phyloP scores from a whole-genome alignment of 345 rosid species.

The Eutrema heterophyllum region DNA sequence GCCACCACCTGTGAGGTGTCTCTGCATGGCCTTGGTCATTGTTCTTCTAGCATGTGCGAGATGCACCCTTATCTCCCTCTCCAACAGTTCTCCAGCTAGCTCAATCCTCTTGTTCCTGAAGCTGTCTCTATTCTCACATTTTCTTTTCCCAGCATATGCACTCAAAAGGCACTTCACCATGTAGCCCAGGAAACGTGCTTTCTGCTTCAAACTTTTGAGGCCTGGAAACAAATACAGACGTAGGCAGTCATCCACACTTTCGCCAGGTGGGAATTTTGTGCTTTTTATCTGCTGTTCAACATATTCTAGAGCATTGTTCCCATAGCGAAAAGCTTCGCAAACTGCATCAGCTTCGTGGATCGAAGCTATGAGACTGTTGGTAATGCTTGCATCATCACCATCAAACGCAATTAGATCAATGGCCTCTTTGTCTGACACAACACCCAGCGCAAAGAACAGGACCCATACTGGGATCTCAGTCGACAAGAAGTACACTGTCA shows the following conservation, averaged over 20 bases:
- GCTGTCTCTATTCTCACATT: conserved; percentile 72
- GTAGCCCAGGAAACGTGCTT: conserved; percentile 83
- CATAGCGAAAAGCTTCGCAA: conserved; percentile 44
- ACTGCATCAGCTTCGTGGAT: conserved; percentile 63
- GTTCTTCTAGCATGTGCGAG: conserved; percentile 61
- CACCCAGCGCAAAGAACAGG: conserved; percentile 78
- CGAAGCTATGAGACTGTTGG: conserved; percentile 55
- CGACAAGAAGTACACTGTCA: conserved; percentile 67
- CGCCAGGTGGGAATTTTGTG: conserved; percentile 70
- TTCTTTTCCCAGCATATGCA: conserved; percentile 61
- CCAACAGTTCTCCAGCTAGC: conserved; percentile 77
- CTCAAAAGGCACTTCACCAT: conserved; percentile 78
- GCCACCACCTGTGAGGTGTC: conserved; percentile 66
- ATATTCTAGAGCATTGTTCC: conserved; percentile 37
- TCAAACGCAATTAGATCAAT: conserved; percentile 53
- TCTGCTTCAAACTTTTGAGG: conserved; percentile 48
- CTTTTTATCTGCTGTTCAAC: conserved; percentile 34
- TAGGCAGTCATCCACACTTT: conserved; percentile 54
- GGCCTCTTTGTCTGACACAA: conserved; percentile 66
- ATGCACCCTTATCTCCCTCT: conserved; percentile 76
- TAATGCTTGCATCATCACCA: conserved; percentile 46
- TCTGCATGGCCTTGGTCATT: conserved; percentile 68
- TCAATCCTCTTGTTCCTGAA: conserved; percentile 87
- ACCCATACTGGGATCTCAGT: conserved; percentile 74
- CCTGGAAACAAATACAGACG: conserved; percentile 56